These are phyloP conservation scores for Tephrocybe sp. DNA, from an alignment of 768 basidiomycete genomes.

Conservation along the genomic window DNA sequence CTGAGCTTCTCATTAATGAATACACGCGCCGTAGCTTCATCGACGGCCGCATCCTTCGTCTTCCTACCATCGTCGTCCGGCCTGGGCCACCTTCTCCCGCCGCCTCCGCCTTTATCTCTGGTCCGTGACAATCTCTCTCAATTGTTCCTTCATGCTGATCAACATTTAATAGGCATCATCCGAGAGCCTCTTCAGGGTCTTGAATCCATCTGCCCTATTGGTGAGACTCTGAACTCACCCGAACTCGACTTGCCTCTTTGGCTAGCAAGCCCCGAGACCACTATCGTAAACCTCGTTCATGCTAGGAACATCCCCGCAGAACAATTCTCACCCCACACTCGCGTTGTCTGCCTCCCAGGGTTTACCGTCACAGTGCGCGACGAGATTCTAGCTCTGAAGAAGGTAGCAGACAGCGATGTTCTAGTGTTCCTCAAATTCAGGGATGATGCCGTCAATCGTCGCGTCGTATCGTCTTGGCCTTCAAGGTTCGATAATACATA, in stretches of 20 bases:
- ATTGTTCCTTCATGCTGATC: neutral
- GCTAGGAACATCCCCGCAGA: conserved; percentile 46
- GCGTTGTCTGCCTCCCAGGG: conserved; percentile 60
- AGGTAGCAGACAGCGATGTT: conserved; percentile 49
- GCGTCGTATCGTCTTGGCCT: conserved; percentile 51
- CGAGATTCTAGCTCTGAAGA: conserved; percentile 51
- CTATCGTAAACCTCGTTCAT: conserved; percentile 52
- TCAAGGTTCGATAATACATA: conserved; percentile 44
- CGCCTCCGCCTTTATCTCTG: conserved; percentile 57
- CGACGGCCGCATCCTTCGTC: conserved; percentile 58
- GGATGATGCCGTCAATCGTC: conserved; percentile 41
- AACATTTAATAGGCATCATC: conserved; percentile 39
- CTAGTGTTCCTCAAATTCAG: conserved; percentile 47
- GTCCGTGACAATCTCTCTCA: conserved; percentile 22
- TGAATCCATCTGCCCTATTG: conserved; percentile 51
- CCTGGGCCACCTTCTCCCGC: conserved; percentile 55
- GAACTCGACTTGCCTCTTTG: conserved; percentile 49
- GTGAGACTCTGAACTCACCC: conserved; percentile 41
- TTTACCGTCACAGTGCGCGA: conserved; percentile 57
- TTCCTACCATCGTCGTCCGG: conserved; percentile 60
- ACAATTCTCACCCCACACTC: conserved; percentile 41
- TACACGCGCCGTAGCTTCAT: conserved; percentile 57
- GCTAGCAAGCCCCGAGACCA: conserved; percentile 50
- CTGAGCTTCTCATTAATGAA: conserved; percentile 59
- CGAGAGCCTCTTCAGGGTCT: conserved; percentile 57